Conservation (phyloP, 2,329 filamentous ascomycete species). For the Xylogone sp. region DNA sequence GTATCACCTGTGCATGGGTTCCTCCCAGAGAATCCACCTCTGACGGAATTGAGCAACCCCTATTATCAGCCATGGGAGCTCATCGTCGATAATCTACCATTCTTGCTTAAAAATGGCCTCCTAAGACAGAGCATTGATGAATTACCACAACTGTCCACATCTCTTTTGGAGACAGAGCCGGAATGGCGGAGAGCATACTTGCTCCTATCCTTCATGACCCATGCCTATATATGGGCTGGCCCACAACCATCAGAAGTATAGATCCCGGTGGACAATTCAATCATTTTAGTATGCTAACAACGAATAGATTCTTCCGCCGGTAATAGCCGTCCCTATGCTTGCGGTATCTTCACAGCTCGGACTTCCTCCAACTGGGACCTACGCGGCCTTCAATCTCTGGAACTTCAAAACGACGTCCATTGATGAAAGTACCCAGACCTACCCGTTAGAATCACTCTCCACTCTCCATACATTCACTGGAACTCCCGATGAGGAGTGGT, state of each 20-base stretch:
- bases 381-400: slow-evolving; percentile 83
- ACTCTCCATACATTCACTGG: slow-evolving; percentile 83
- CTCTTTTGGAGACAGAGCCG: slow-evolving; percentile 55
- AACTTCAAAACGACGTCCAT: slow-evolving; percentile 69
- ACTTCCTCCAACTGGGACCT: slow-evolving; percentile 85
- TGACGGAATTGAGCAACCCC: slow-evolving; percentile 58
- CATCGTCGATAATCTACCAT: slow-evolving; percentile 63
- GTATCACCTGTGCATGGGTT: slow-evolving; percentile 58
- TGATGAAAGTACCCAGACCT: slow-evolving; percentile 57
- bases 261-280: too few relatives aligned
- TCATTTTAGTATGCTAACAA: slow-evolving; percentile 15
- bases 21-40: slow-evolving; percentile 66
- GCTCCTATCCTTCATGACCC: slow-evolving; percentile 73
- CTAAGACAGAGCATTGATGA: slow-evolving; percentile 60
- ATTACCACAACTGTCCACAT: slow-evolving; percentile 67
- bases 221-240: slow-evolving; percentile 89
- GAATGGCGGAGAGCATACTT: slow-evolving; percentile 83
- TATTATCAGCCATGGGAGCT: slow-evolving; percentile 83
- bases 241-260: slow-evolving; percentile 67
- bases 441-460: slow-evolving; percentile 60
- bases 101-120: slow-evolving; percentile 58
- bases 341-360: slow-evolving; percentile 69
- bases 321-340: slow-evolving; percentile 75
- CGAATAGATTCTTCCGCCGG: slow-evolving; percentile 60
- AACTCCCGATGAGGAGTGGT: slow-evolving; percentile 90